phyloP scores from a whole-genome alignment of 2,329 filamentous ascomycete species.

The Botrytis byssoidea region DNA sequence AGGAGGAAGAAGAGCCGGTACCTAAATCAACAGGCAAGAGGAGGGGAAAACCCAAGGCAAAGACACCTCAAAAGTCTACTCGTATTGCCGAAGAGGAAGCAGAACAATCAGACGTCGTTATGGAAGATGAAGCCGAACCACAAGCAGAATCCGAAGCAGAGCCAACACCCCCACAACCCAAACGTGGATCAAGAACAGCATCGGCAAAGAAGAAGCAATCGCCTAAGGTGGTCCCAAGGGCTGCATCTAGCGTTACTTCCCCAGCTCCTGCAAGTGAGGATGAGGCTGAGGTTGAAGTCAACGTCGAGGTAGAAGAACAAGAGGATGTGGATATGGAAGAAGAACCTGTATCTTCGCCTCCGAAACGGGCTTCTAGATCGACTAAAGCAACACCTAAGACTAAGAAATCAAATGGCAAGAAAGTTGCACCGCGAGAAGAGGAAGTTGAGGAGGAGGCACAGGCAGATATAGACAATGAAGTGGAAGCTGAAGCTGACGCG shows the following conservation, averaged over 20 bases:
- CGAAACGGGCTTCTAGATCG: conserved; percentile 2
- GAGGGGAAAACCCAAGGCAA: neutral
- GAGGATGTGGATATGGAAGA: conserved; percentile 20
- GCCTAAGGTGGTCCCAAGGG: neutral
- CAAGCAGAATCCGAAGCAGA: neutral
- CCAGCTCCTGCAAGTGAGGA: neutral
- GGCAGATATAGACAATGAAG: conserved; percentile 8
- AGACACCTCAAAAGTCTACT: conserved; percentile 11
- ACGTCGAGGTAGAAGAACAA: conserved; percentile 16
- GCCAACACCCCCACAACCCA: neutral
- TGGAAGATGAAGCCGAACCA: conserved; percentile 10
- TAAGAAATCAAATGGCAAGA: neutral
- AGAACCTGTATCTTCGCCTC: neutral
- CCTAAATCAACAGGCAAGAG: conserved; percentile 1
- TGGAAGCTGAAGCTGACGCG: neutral
- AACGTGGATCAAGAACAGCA: conserved; percentile 4
- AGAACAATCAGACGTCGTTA: neutral
- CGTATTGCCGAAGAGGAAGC: neutral
- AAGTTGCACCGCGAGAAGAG: neutral
- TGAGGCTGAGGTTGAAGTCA: conserved; percentile 11
- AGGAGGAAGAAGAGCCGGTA: conserved; percentile 22
- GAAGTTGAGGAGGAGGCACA: conserved; percentile 18
- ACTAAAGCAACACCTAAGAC: neutral
- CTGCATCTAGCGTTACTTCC: neutral
- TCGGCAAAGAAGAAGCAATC: conserved; percentile 4